Conservation (phyloP, 2,329 filamentous ascomycete species). For the Byssothecium circinans region DNA sequence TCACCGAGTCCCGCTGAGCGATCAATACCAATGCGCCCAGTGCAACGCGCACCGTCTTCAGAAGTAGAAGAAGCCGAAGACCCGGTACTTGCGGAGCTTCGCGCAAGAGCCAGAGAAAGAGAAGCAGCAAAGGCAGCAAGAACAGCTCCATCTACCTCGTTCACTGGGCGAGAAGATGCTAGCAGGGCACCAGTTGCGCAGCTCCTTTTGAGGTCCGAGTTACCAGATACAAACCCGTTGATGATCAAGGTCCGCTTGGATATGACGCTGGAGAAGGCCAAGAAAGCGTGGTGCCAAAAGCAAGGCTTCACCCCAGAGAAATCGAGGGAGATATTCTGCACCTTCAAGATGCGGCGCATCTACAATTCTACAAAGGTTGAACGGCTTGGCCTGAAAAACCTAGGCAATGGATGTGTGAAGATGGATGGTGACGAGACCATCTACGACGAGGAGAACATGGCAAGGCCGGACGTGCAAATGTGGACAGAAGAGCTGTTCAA, state of each 20-base stretch:
- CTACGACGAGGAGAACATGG: slow-evolving; percentile 52
- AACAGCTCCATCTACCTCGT: slow-evolving; percentile 1
- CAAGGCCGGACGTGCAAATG: slow-evolving; percentile 72
- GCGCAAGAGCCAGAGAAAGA: slow-evolving; percentile 27
- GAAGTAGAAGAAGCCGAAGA: slow-evolving; percentile 39
- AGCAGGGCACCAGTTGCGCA: slow-evolving; percentile 49
- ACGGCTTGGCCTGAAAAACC: slow-evolving; percentile 52
- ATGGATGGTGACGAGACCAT: slow-evolving; percentile 50
- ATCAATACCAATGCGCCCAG: slow-evolving; percentile 6
- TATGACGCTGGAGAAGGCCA: slow-evolving; percentile 68
- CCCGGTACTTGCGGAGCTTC: slow-evolving; percentile 30
- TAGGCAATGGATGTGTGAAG: slow-evolving; percentile 43
- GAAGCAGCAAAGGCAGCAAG: slow-evolving; percentile 21
- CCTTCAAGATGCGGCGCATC: slow-evolving; percentile 72
- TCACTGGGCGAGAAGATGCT: slow-evolving; percentile 6
- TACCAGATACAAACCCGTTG: slow-evolving; percentile 63
- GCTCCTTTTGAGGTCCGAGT: slow-evolving; percentile 68
- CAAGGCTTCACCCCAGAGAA: slow-evolving; percentile 58
- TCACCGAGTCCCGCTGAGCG: slow-evolving; percentile 12
- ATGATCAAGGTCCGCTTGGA: slow-evolving; percentile 68
- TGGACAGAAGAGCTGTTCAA: slow-evolving; percentile 69
- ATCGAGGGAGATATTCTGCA: slow-evolving; percentile 67
- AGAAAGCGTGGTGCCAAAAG: slow-evolving; percentile 67
- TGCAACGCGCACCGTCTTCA: slow-evolving; percentile 10
- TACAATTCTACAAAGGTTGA: slow-evolving; percentile 70